A percentile compares a stretch with the other conserved stretches of the same genome.
These are phyloP conservation scores for Cryptosporidium ubiquitum DNA, from an alignment of 169 alveolate genomes.

Conservation along the genomic window DNA sequence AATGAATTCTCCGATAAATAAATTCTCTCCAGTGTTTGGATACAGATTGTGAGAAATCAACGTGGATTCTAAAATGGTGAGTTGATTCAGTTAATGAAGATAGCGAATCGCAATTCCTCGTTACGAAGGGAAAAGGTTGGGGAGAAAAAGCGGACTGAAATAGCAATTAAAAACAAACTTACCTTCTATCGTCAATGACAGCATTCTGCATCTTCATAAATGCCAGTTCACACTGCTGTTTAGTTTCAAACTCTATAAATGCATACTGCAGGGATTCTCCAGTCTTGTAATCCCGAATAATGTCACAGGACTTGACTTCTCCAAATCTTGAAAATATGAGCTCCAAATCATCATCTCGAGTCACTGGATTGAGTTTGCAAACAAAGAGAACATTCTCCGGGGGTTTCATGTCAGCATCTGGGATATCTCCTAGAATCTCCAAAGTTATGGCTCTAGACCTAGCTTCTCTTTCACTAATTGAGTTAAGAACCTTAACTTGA, in stretches of 20 bases:
- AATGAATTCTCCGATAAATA: neutral
- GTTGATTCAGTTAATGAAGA: neutral
- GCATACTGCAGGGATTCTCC: constrained; percentile 98
- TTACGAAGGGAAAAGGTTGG: neutral
- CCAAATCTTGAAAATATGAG: constrained; percentile 96
- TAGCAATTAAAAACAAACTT: constrained; percentile 49
- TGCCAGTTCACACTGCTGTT: constrained; percentile 95
- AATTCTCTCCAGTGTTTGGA: constrained; percentile 81
- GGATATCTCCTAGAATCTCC: constrained; percentile 97
- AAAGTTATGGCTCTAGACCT: constrained; percentile 94
- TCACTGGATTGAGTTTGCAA: constrained; percentile 96
- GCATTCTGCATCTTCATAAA: constrained; percentile 96
- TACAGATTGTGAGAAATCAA: constrained; percentile 90
- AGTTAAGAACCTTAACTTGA: constrained; percentile 86
- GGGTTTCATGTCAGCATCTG: constrained; percentile 98
- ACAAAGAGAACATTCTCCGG: constrained; percentile 98
- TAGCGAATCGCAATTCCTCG: neutral
- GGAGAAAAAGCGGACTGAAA: neutral
- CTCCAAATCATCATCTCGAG: constrained; percentile 97
- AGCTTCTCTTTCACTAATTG: constrained; percentile 89
- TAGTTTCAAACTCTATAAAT: constrained; percentile 96
- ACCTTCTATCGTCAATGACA: constrained; percentile 94
- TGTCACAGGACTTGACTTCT: constrained; percentile 91
- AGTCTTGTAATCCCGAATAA: constrained; percentile 97
- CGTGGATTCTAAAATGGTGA: constrained; percentile 81